Conservation (phyloP, 345 rosid species). For the Balakata baccata region DNA sequence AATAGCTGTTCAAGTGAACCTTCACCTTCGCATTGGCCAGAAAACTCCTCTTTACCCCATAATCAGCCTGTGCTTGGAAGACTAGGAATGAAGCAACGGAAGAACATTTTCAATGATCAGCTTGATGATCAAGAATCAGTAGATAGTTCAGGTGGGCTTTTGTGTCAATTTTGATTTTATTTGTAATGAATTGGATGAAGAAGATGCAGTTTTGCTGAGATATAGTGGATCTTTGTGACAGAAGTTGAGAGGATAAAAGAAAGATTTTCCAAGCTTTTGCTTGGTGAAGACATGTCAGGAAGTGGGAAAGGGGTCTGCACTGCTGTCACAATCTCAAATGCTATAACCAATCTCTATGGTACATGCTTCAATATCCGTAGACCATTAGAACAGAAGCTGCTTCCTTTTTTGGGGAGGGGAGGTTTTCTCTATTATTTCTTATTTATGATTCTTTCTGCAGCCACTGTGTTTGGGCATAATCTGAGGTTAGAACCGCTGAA, state of each 20-base stretch:
- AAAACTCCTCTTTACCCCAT: slow-evolving; percentile 30
- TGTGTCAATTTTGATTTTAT: background rate
- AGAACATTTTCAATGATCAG: slow-evolving; percentile 28
- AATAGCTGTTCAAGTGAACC: slow-evolving; percentile 53
- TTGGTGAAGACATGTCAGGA: slow-evolving; percentile 98
- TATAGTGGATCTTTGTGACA: slow-evolving; percentile 19
- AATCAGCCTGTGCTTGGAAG: slow-evolving; percentile 25
- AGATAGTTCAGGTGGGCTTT: slow-evolving; percentile 49
- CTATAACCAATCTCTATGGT: slow-evolving; percentile 96
- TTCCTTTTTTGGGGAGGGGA: no score
- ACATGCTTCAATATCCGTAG: background rate
- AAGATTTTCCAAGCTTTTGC: slow-evolving; percentile 81
- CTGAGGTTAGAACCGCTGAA: slow-evolving; percentile 77
- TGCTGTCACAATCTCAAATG: slow-evolving; percentile 80
- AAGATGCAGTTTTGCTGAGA: no score
- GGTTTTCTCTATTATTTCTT: background rate
- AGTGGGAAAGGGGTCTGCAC: slow-evolving; percentile 93
- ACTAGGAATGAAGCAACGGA: slow-evolving; percentile 36
- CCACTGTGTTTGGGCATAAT: slow-evolving; percentile 88
- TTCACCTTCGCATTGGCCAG: slow-evolving; percentile 60
- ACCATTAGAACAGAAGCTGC: no score
- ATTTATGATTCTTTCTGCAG: slow-evolving; percentile 36
- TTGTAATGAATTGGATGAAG: background rate
- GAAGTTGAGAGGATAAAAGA: slow-evolving; percentile 87
- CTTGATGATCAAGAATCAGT: slow-evolving; percentile 44